These are phyloP conservation scores for Hypericum perforatum DNA, from an alignment of 345 rosid genomes.

Conservation along the genomic window DNA sequence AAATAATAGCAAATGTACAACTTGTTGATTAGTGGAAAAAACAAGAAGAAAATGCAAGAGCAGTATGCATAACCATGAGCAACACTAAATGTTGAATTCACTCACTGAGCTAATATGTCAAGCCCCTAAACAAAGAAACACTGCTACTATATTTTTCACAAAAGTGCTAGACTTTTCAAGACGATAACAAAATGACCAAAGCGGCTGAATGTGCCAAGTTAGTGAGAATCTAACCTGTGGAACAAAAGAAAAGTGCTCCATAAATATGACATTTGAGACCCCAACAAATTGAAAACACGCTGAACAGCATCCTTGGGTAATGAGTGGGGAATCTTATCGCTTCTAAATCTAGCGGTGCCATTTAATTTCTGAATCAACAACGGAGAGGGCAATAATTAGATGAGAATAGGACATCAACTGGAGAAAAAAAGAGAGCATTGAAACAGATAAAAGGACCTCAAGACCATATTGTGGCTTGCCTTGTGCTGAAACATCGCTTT, in stretches of 20 bases:
- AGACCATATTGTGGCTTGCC: conserved; percentile 55
- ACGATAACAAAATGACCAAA: too few species aligned
- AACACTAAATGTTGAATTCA: too few species aligned
- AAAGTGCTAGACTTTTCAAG: too few species aligned
- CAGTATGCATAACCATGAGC: too few species aligned
- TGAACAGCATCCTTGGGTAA: conserved; percentile 41
- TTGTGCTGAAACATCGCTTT: conserved; percentile 37
- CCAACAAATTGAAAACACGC: conserved; percentile 43
- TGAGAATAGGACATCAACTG: conserved; percentile 14
- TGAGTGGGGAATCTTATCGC: conserved; percentile 31
- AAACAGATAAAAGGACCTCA: conserved; percentile 61
- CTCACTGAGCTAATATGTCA: too few species aligned
- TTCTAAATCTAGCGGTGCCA: conserved; percentile 27
- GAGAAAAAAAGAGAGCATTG: conserved; percentile 5
- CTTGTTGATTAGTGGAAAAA: too few species aligned
- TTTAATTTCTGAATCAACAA: conserved; percentile 35
- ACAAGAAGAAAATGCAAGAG: too few species aligned
- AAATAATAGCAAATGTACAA: too few species aligned
- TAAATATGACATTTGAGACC: conserved; percentile 55
- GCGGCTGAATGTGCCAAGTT: too few species aligned
- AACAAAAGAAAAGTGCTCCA: conserved; percentile 73
- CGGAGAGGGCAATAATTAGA: not conserved
- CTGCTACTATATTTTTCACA: too few species aligned
- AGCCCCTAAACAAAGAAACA: too few species aligned
- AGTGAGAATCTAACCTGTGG: conserved; percentile 53